Conservation (phyloP, 441 rosid species). For the Gossypium laxum region DNA sequence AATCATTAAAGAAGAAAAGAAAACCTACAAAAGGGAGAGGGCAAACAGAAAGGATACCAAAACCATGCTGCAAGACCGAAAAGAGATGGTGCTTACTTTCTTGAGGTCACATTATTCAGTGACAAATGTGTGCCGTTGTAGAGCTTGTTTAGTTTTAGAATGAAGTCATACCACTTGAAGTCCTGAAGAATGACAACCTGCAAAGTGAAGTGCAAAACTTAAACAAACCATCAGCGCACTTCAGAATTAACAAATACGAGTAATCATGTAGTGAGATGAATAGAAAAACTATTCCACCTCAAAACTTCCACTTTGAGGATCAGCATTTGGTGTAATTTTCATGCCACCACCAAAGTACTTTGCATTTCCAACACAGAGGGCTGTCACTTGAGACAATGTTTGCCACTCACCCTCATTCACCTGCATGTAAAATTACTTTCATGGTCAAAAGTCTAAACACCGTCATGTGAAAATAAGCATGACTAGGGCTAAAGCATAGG, state of each 20-base stretch:
- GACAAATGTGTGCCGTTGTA: slow-evolving; percentile 83
- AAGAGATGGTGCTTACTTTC: slow-evolving; percentile 34
- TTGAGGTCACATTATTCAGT: slow-evolving; percentile 56
- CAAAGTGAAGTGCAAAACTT: slow-evolving; percentile 13
- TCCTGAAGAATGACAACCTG: slow-evolving; percentile 88
- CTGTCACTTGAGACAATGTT: slow-evolving; percentile 60
- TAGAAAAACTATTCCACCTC: slow-evolving; percentile 40
- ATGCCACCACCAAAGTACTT: slow-evolving; percentile 95
- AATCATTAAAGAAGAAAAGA: background rate
- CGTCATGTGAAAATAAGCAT: background rate
- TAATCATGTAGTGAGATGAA: background rate
- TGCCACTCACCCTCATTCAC: slow-evolving; percentile 70
- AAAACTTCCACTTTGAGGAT: slow-evolving; percentile 61
- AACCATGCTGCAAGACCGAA: background rate
- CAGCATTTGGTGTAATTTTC: slow-evolving; percentile 88
- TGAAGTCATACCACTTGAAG: slow-evolving; percentile 85
- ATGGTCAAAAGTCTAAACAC: background rate
- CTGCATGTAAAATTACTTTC: slow-evolving; percentile 21
- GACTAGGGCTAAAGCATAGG: background rate
- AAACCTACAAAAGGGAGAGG: background rate
- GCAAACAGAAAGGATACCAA: background rate
- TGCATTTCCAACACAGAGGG: slow-evolving; percentile 83
- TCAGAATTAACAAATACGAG: background rate
- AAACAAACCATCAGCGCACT: background rate
- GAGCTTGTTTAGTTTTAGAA: slow-evolving; percentile 57